A percentile compares a stretch with the other conserved stretches of the same genome.
These are phyloP conservation scores for Chiua virens DNA, from an alignment of 768 basidiomycete genomes.

Conservation along the genomic window DNA sequence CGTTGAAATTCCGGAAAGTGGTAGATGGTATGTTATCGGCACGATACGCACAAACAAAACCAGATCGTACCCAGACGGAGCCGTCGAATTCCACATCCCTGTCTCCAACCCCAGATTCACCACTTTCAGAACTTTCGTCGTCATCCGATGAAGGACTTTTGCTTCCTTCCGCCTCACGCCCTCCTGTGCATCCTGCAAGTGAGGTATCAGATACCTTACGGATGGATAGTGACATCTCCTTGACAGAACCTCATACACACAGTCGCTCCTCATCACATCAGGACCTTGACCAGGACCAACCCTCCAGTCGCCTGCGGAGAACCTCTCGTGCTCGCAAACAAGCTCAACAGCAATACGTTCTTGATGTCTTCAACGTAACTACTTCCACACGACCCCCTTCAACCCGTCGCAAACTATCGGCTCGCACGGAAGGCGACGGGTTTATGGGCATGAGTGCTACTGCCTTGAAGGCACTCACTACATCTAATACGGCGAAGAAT, in stretches of 20 bases:
- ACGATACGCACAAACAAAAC: conserved; percentile 23
- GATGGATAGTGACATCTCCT: conserved; percentile 1
- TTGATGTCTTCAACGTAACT: conserved; percentile 39
- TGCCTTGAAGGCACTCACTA: conserved; percentile 69
- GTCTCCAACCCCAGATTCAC: conserved; percentile 6
- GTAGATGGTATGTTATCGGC: conserved; percentile 37
- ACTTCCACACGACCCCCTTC: conserved; percentile 28
- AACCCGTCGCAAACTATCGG: conserved; percentile 46
- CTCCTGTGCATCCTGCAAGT: background rate
- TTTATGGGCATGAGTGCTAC: conserved; percentile 70
- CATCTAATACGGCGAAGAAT: conserved; percentile 69
- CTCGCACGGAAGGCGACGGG: conserved; percentile 36
- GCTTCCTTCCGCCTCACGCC: background rate
- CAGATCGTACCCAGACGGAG: conserved; percentile 9
- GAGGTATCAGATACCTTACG: background rate
- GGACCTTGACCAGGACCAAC: conserved; percentile 2
- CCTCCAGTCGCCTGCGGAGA: conserved; percentile 38
- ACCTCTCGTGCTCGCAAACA: conserved; percentile 52
- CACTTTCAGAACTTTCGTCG: conserved; percentile 26
- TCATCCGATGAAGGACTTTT: conserved; percentile 18
- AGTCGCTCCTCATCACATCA: conserved; percentile 12
- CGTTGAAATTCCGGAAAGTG: conserved; percentile 40
- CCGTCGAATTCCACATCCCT: background rate
- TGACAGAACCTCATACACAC: conserved; percentile 7
- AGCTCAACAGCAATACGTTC: conserved; percentile 31